These are phyloP conservation scores for Pelagophyceae sp. DNA, from an alignment of 352 stramenopile species.

Conservation along the genomic window DNA sequence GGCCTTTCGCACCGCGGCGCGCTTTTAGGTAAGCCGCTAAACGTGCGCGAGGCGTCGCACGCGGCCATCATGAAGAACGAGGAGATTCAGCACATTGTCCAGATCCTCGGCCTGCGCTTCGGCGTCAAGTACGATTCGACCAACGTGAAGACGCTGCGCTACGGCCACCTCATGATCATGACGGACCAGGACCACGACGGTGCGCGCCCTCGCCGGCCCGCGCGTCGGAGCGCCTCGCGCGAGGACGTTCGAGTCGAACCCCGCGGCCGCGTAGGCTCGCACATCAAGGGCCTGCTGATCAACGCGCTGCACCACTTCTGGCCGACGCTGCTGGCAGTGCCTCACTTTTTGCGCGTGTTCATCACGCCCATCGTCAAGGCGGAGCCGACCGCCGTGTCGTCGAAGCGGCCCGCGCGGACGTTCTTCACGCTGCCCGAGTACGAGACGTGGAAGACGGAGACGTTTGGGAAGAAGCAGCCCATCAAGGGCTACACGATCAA, in stretches of 20 bases:
- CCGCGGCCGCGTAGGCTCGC: no score
- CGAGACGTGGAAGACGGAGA: conserved; percentile 79
- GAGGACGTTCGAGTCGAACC: no score
- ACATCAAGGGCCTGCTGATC: conserved; percentile 98
- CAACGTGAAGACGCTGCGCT: conserved; percentile 84
- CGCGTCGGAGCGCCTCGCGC: conserved; percentile 38
- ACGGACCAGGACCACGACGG: conserved; percentile 97
- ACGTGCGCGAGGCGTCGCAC: conserved; percentile 70
- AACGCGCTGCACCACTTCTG: conserved; percentile 99
- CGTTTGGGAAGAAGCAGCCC: conserved; percentile 38
- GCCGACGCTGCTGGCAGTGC: conserved; percentile 84
- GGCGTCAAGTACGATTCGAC: conserved; percentile 79
- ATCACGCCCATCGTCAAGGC: conserved; percentile 99
- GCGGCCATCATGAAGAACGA: conserved; percentile 72
- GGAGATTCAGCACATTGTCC: conserved; percentile 87
- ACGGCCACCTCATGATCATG: conserved; percentile 99
- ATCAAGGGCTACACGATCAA: conserved; percentile 86
- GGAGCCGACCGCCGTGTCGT: conserved; percentile 46
- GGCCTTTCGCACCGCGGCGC: no score
- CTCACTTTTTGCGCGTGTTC: conserved; percentile 95
- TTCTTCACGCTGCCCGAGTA: conserved; percentile 97
- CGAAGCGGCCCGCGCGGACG: conserved; percentile 50
- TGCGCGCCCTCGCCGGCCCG: conserved; percentile 73
- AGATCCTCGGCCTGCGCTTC: conserved; percentile 96
- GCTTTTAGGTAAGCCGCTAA: conserved; percentile 85